A percentile compares a stretch with the other conserved stretches of the same genome.
phyloP scores from a whole-genome alignment of 75 land plant species.

The Ceratopteris richardii region DNA sequence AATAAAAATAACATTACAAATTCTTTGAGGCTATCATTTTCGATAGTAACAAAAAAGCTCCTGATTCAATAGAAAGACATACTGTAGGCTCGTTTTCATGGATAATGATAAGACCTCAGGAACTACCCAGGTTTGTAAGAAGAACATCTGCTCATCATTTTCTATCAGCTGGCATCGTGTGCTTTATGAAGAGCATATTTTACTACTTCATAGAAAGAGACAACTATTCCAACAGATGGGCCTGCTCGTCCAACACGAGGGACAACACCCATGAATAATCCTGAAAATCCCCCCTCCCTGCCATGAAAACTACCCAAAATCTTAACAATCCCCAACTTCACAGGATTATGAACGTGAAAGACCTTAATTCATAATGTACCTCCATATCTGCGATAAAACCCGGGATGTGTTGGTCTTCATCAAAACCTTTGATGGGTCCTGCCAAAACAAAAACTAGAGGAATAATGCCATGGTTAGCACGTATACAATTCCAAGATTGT shows the following conservation, averaged over 20 bases:
- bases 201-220: slow-evolving; percentile 87
- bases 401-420: slow-evolving; percentile 43
- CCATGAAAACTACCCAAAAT: background rate
- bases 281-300: slow-evolving; percentile 76
- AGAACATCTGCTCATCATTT: too few species aligned
- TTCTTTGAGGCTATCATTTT: too few species aligned
- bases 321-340: background rate
- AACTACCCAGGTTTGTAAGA: too few species aligned
- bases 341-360: background rate
- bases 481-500: too few species aligned
- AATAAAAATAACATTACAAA: too few species aligned
- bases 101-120: too few species aligned
- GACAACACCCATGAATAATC: slow-evolving; percentile 75
- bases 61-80: too few species aligned
- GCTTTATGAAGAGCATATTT: slow-evolving; percentile 48
- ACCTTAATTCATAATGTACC: too few species aligned
- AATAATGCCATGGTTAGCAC: background rate
- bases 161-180: slow-evolving; percentile 1
- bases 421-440: slow-evolving; percentile 63
- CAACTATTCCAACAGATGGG: slow-evolving; percentile 91
- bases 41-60: too few species aligned
- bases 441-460: too few species aligned
- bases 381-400: slow-evolving; percentile 65
- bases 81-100: too few species aligned
- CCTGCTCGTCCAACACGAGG: slow-evolving; percentile 92